A percentile compares a stretch with the other conserved stretches of the same genome.
Conservation (phyloP, 768 basidiomycete genomes). For the Boletus tylopilopsis region DNA sequence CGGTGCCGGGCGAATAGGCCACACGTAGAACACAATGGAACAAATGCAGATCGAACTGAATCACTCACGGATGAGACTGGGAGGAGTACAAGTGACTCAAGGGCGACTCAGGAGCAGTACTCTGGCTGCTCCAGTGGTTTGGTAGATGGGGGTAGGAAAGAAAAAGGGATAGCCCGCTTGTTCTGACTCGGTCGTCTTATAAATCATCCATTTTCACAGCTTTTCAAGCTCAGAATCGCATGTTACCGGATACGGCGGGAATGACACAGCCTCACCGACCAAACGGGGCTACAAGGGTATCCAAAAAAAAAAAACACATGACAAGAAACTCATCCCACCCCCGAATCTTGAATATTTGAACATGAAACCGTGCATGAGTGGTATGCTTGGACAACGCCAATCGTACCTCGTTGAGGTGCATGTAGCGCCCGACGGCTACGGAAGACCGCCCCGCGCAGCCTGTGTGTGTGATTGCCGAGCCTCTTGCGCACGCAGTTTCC, state of each 20-base stretch:
- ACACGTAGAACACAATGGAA: slow-evolving; percentile 32
- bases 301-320: neutral
- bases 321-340: neutral
- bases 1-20: slow-evolving; percentile 18
- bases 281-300: neutral
- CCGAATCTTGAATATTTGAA: neutral
- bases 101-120: slow-evolving; percentile 17
- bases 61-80: slow-evolving; percentile 24
- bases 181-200: slow-evolving; percentile 32
- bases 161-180: slow-evolving; percentile 1
- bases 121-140: slow-evolving; percentile 15
- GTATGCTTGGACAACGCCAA: neutral
- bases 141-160: slow-evolving; percentile 17
- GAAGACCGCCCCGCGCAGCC: slow-evolving; percentile 8
- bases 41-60: slow-evolving; percentile 21
- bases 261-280: slow-evolving; percentile 16
- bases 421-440: slow-evolving; percentile 15
- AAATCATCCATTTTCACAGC: slow-evolving; percentile 27
- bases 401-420: neutral
- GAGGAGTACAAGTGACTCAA: slow-evolving; percentile 20
- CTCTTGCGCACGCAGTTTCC: slow-evolving; percentile 1
- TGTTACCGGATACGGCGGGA: slow-evolving; percentile 20
- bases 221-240: slow-evolving; percentile 37
- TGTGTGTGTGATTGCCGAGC: slow-evolving; percentile 5
- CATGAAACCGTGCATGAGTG: neutral